Base-by-base conservation (phyloP, 2,329 filamentous ascomycete genomes). In the Colletotrichum sp. region DNA sequence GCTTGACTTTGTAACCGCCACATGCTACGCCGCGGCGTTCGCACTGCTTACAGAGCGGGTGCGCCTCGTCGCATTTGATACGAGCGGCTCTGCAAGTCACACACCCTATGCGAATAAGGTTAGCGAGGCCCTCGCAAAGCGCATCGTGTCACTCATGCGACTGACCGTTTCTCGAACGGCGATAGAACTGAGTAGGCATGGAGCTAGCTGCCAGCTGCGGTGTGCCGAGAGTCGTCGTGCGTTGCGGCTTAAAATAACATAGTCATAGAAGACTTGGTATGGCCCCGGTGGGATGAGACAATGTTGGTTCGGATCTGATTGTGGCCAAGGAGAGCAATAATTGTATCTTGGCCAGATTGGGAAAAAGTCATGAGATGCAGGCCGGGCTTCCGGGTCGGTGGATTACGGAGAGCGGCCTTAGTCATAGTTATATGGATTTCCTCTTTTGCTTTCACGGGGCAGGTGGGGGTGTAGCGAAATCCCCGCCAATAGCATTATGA, bases 81-180 rank as follows among this genome's bases (percentile, higher is more conserved):
- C 70, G 66, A 6, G 67, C 73, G 18, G 26, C 15, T 57, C 70
- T 67, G 16, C 60, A 71, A 10, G 28, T 74, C 18, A 59, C 30
- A 12, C 73, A 73, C 4, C 69, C 66, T 77, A 63, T 24, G 44
- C 24, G 21, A 24, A 10, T 15, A 59, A 21, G n/a, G n/a, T 34
- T 26, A 24, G 28, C 66, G 64, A 52, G 21, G 39, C 39, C 18
- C 26, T 52, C 26, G 64, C 24, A n/a, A 52, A 52, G 39, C 44
- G 10, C 44, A 3, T 52, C 44, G 44, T 21, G n/a, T 24, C 44
- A 49, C 0, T 0, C 6, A 21, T 34, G 3, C 5, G 12, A 66
- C 72, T 66, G 21, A 75, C 72, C 72, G 26, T 66, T 32, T 59
- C 72, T 71, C 15, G 72, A 75, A 24, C 72, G 72, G 28, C 62